Base-by-base conservation (phyloP, 768 basidiomycete genomes). In the Suillus hirtellus region DNA sequence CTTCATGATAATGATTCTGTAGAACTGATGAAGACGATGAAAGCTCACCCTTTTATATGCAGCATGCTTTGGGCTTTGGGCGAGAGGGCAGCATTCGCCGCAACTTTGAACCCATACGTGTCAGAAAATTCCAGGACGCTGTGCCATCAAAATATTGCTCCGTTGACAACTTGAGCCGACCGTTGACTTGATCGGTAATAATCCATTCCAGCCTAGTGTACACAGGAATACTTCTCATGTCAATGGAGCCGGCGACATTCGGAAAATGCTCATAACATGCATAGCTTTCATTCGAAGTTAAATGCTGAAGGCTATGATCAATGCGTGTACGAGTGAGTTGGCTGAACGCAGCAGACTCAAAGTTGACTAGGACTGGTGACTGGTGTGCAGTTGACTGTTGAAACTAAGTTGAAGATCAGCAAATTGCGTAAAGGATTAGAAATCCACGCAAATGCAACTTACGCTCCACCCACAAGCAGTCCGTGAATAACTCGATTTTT, bases 1-100 rank as follows among this genome's bases (percentile, higher is more conserved):
- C 44, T 63, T 69, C 27, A 70, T 50, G 64, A 70, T 75, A 58
- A 44, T 9, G 24, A 37, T 12, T 27, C 4, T 42, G 34, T 35
- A 14, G 10, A 60, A 38, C 38, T 60, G 4, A 31, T 56, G 14
- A 37, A 55, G 31, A 55, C 31, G 37, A 19, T 34, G 52, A 14
- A 58, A 60, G 12, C 27, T 10, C 11, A 34, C 31, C 24, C 24
- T 60, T 56, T 24, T 60, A 60, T 56, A 58, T 19, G 38, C 21
- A 21, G 54, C 8, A 31, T 31, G 31, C 17, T 27, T 8, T 60
- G 4, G 19, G 34, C 19, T 59, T 60, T 17, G 17, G 8, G 19
- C 21, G 17, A 42, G 9, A 46, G n/a, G 46, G 38, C 27, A 42
- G 15, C 11, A 17, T 58, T 58, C 10, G 17, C 56, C 38, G 56